Conservation (phyloP, 164 flowering plant genomes). For the Platanus orientalis region DNA sequence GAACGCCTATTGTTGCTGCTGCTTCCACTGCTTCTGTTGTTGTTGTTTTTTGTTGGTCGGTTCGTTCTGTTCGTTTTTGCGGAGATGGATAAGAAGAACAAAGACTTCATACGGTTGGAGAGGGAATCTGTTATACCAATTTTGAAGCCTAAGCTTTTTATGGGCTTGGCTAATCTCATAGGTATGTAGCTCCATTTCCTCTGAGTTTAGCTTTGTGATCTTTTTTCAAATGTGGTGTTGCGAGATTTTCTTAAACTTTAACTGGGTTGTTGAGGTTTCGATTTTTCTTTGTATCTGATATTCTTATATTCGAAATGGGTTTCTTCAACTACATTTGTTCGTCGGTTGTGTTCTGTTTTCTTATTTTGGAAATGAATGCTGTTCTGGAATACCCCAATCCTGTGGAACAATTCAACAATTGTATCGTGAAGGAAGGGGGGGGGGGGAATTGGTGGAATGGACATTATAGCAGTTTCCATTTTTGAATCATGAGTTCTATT, state of each 20-base stretch:
- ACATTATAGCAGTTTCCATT: background rate
- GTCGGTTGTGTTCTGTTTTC: background rate
- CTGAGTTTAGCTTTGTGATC: background rate
- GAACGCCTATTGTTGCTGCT: background rate
- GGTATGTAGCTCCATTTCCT: slow-evolving; percentile 31
- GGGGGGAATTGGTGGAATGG: background rate
- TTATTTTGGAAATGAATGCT: background rate
- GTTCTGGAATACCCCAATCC: background rate
- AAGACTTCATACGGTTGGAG: slow-evolving; percentile 64
- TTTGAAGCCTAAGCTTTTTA: slow-evolving; percentile 65
- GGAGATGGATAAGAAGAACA: slow-evolving; percentile 30
- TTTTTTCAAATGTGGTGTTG: background rate
- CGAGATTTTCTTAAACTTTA: background rate
- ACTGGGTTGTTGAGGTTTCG: background rate
- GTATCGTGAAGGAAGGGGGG: background rate
- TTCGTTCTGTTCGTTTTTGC: background rate
- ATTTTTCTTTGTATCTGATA: background rate
- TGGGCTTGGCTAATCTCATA: slow-evolving; percentile 76
- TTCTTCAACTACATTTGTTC: background rate
- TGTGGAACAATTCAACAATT: background rate
- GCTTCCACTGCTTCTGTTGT: background rate
- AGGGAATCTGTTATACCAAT: slow-evolving; percentile 74
- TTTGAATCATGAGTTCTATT: background rate
- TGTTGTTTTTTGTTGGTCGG: background rate
- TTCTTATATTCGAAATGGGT: background rate